phyloP scores from a whole-genome alignment of 2,329 filamentous ascomycete genomes.

The Colletotrichum caudatum region DNA sequence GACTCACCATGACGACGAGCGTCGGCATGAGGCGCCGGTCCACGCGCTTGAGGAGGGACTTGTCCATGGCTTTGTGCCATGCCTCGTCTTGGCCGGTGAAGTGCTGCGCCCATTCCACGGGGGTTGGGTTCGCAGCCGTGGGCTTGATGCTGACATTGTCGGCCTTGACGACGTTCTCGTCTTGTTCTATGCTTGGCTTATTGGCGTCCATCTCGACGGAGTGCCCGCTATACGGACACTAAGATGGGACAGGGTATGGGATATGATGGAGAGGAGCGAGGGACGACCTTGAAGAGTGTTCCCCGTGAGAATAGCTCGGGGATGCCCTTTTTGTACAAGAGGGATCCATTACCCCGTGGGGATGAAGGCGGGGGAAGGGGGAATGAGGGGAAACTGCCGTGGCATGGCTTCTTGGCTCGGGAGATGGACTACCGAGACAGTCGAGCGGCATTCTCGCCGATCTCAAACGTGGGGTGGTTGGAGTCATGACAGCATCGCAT shows the following conservation, averaged over 20 bases:
- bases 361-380: neutral
- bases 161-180: constrained; percentile 19
- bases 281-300: neutral
- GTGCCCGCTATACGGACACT: neutral
- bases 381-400: constrained; percentile 22
- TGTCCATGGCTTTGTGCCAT: constrained; percentile 35
- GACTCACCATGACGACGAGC: constrained; percentile 62
- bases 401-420: constrained; percentile 21
- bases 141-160: constrained; percentile 14
- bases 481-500: constrained; percentile 18
- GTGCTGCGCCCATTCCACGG: constrained; percentile 33
- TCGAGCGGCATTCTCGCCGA: constrained; percentile 18
- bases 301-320: neutral
- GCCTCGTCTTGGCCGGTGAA: constrained; percentile 29
- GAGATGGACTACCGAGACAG: constrained; percentile 27
- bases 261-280: neutral
- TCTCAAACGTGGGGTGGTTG: constrained; percentile 15
- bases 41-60: constrained; percentile 60
- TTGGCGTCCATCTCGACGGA: constrained; percentile 20
- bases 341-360: constrained; percentile 25
- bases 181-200: constrained; percentile 32
- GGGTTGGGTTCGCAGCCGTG: constrained; percentile 29
- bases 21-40: constrained; percentile 64
- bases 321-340: constrained; percentile 8
- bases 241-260: neutral